These are phyloP conservation scores for Protomyces pachydermus DNA, from an alignment of 1,139 yeast species.

Conservation along the genomic window DNA sequence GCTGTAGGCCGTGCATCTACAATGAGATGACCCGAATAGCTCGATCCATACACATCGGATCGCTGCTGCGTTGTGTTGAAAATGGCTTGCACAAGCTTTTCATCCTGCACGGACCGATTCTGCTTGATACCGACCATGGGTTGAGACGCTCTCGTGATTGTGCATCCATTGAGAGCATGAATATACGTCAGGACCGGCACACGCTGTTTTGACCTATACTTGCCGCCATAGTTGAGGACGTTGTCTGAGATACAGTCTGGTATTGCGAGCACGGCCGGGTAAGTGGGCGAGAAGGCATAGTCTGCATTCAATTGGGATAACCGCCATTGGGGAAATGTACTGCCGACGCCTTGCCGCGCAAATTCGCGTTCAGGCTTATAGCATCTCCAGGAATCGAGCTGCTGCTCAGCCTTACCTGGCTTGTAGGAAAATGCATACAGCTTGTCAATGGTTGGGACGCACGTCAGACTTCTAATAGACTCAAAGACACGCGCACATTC, in stretches of 20 bases:
- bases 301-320: conserved; percentile 57
- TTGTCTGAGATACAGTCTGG: conserved; percentile 76
- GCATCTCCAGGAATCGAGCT: conserved; percentile 63
- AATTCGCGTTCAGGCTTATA: conserved; percentile 65
- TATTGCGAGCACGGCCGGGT: conserved; percentile 63
- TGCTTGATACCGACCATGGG: conserved; percentile 90
- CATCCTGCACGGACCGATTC: conserved; percentile 86
- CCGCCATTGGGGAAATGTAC: conserved; percentile 54
- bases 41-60: conserved; percentile 34
- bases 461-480: conserved; percentile 43
- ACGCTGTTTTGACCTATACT: conserved; percentile 77
- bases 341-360: conserved; percentile 48
- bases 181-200: conserved; percentile 78
- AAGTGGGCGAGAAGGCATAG: conserved; percentile 68
- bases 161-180: conserved; percentile 64
- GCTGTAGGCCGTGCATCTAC: conserved; percentile 91
- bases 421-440: conserved; percentile 67
- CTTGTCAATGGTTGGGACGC: conserved; percentile 45
- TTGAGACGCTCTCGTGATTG: conserved; percentile 85
- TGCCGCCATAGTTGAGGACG: conserved; percentile 73
- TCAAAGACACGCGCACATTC: conserved; percentile 69
- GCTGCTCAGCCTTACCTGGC: conserved; percentile 54
- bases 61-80: conserved; percentile 46
- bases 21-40: conserved; percentile 56
- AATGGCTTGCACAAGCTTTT: conserved; percentile 67